phyloP scores from a whole-genome alignment of 208 protist genomes.

The Leishmania tropica region DNA sequence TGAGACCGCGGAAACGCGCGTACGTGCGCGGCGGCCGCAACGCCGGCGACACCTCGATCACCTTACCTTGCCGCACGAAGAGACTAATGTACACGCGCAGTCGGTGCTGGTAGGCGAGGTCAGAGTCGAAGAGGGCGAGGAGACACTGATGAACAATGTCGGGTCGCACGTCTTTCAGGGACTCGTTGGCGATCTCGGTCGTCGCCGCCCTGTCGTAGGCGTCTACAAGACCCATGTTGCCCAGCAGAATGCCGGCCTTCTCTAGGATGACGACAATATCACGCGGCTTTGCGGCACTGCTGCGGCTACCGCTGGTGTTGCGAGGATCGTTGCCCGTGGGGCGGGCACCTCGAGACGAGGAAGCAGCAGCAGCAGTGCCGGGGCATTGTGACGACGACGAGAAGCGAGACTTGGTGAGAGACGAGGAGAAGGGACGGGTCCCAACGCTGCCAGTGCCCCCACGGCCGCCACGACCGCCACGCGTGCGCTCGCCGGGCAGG shows the following conservation, averaged over 20 bases:
- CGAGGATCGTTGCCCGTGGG: slow-evolving; percentile 4
- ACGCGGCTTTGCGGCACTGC: slow-evolving; percentile 28
- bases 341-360: neutral
- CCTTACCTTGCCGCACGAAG: slow-evolving; percentile 65
- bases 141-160: slow-evolving; percentile 94
- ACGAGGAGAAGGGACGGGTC: slow-evolving; percentile 10
- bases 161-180: slow-evolving; percentile 75
- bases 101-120: slow-evolving; percentile 68
- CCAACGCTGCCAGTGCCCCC: slow-evolving; percentile 5
- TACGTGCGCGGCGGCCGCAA: slow-evolving; percentile 90
- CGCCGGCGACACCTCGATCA: slow-evolving; percentile 86
- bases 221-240: slow-evolving; percentile 77
- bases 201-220: slow-evolving; percentile 83
- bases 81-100: slow-evolving; percentile 88
- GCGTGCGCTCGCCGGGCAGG: slow-evolving; percentile 22
- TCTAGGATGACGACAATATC: slow-evolving; percentile 89
- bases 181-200: slow-evolving; percentile 79
- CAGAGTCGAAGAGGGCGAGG: slow-evolving; percentile 91
- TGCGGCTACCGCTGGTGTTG: slow-evolving; percentile 12
- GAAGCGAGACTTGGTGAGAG: neutral
- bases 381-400: neutral
- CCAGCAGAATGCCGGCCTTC: slow-evolving; percentile 81
- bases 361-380: slow-evolving; percentile 6
- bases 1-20: slow-evolving; percentile 85
- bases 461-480: neutral